Conservation (phyloP, 1,139 yeast genomes). For the Zhuliangozyma parablackwelliae region DNA sequence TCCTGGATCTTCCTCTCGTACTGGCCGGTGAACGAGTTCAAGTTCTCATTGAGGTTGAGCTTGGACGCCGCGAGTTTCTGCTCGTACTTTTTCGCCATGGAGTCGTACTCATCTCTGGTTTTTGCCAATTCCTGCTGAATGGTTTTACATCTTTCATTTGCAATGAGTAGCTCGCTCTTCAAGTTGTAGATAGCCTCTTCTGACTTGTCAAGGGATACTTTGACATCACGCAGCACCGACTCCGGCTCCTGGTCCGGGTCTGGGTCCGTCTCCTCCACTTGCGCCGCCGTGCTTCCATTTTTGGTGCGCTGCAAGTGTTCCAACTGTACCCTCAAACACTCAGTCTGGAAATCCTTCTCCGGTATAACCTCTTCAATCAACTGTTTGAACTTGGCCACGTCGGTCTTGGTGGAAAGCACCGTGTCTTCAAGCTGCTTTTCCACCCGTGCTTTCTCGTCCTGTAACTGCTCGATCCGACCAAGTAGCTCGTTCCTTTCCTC, state of each 20-base stretch:
- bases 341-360: constrained; percentile 23
- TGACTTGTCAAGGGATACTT: constrained; percentile 8
- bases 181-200: constrained; percentile 19
- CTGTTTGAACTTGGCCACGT: constrained; percentile 17
- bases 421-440: constrained; percentile 7
- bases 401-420: constrained; percentile 17
- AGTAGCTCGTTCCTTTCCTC: constrained; percentile 7
- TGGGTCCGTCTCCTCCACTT: neutral
- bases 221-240: neutral
- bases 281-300: too few relatives aligned
- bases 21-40: constrained; percentile 17
- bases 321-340: constrained; percentile 13
- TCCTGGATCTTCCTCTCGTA: constrained; percentile 32
- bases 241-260: neutral
- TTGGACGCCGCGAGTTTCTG: constrained; percentile 21
- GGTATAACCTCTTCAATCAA: constrained; percentile 15
- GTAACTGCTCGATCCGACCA: constrained; percentile 14
- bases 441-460: constrained; percentile 12
- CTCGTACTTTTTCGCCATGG: constrained; percentile 17
- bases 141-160: constrained; percentile 16
- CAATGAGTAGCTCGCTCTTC: constrained; percentile 16
- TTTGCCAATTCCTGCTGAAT: constrained; percentile 15
- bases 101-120: constrained; percentile 14
- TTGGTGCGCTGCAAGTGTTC: constrained; percentile 8
- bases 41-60: constrained; percentile 22